Percentiles rank a stretch among this genome's conserved stretches.
Evolutionary conservation across 257 asterid species (phyloP).

Genomic region (Fraxinus excelsior): DNA sequence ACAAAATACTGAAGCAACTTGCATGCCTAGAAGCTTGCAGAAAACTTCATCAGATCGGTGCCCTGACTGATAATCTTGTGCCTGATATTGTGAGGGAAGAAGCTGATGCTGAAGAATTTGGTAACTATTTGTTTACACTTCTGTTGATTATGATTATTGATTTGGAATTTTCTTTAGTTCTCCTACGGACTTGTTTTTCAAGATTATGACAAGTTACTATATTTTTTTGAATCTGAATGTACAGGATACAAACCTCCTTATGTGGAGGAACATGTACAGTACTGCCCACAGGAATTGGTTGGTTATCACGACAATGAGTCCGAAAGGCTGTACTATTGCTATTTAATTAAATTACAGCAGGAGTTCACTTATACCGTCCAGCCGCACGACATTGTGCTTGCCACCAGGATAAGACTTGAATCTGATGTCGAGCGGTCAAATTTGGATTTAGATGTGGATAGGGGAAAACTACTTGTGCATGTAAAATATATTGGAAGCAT

Average conservation of each 20-base stretch:
- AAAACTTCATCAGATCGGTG: conserved; percentile 67
- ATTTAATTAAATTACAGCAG: conserved; percentile 48
- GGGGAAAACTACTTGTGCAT: conserved; percentile 38
- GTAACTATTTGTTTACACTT: background rate
- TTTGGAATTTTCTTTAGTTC: conserved; percentile 10
- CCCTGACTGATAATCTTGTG: conserved; percentile 69
- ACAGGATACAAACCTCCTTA: conserved; percentile 41
- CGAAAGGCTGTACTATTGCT: conserved; percentile 39
- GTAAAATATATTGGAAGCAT: conserved; percentile 36
- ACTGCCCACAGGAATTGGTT: conserved; percentile 65
- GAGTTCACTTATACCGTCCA: conserved; percentile 36
- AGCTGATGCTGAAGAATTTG: conserved; percentile 36
- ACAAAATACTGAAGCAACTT: conserved; percentile 57
- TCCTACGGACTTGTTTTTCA: background rate
- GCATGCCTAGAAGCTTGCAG: conserved; percentile 87
- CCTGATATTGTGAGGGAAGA: conserved; percentile 73
- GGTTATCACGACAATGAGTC: conserved; percentile 27
- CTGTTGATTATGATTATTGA: background rate
- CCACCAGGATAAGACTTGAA: conserved; percentile 49
- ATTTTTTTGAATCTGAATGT: conserved; percentile 15
- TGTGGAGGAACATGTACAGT: conserved; percentile 42
- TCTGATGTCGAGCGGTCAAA: conserved; percentile 31
- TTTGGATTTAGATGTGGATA: conserved; percentile 55
- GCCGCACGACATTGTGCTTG: conserved; percentile 55
- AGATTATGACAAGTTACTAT: background rate